phyloP scores from a whole-genome alignment of 805 yeast genomes.

The Sugiyamaella boreocaroliniensis region DNA sequence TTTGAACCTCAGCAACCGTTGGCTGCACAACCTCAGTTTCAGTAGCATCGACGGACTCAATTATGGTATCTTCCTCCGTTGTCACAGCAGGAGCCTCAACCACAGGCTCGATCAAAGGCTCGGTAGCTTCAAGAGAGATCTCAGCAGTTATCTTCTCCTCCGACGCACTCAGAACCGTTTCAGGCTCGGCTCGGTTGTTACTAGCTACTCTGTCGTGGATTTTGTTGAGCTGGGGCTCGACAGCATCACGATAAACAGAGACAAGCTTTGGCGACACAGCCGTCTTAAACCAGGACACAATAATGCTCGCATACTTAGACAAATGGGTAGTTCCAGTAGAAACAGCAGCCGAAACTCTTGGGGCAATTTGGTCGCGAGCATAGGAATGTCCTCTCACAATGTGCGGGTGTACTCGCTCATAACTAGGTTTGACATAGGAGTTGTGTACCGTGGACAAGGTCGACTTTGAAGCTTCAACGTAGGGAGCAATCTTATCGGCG shows the following conservation, averaged over 20 bases:
- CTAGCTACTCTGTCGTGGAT: conserved; percentile 19
- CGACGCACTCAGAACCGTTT: too few species aligned
- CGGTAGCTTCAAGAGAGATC: not conserved
- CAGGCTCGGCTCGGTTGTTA: conserved; percentile 1
- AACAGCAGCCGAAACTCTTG: conserved; percentile 5
- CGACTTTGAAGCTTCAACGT: not conserved
- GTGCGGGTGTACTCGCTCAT: conserved; percentile 8
- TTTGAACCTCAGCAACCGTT: too few species aligned
- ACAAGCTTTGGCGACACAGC: conserved; percentile 13
- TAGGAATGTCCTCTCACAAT: conserved; percentile 2
- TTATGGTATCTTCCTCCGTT: not conserved
- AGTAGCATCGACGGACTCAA: not conserved
- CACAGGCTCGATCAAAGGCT: too few species aligned
- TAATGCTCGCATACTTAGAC: not conserved
- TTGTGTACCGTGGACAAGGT: conserved; percentile 2
- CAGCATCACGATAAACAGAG: conserved; percentile 16
- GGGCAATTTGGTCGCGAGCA: conserved; percentile 9
- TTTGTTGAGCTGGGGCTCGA: conserved; percentile 25
- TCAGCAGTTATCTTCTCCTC: not conserved
- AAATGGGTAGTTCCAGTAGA: not conserved
- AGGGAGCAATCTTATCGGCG: conserved; percentile 10
- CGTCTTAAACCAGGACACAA: conserved; percentile 10
- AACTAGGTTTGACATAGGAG: conserved; percentile 14
- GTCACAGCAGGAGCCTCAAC: not conserved
- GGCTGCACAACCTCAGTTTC: conserved; percentile 3